Base-by-base conservation (phyloP, 495 filamentous ascomycete genomes). In the Clohesyomyces aquaticus region DNA sequence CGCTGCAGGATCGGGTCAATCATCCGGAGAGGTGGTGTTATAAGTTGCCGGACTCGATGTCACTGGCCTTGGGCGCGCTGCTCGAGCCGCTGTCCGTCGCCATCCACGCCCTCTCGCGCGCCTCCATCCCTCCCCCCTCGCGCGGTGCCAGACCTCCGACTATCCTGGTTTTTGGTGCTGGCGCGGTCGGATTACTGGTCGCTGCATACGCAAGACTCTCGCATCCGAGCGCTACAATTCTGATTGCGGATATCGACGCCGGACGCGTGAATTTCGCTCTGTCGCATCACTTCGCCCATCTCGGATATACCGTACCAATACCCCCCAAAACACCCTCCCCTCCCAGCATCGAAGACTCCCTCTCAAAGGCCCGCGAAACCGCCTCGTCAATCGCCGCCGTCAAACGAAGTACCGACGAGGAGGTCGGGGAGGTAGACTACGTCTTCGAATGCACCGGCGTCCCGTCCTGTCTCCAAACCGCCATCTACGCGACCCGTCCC, bases 381-480 rank as follows among this genome's bases (percentile, higher is more conserved):
- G 87, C 87, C 4, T 76, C 71, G 2, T 79, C 76, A 22, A 78
- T 87, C 28, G 79, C 73, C 2, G 71, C 69, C 12, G 56, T 81
- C 19, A 75, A 73, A 22, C 63, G 68, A 76, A 2, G 71, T 27
- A 71, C 72, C 10, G 81, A 82, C 0, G 79, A 80, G 23, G 78
- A 79, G 12, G 76, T 83, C 12, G 80, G 85, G 1, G 90, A 90
- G 21, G 86, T 95, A 21, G 87, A 91, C 63, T 78, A 88, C 8
- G 86, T 91, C 6, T 95, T 96, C 69, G 93, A 97, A 70, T 96
- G 93, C 74, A 96, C 93, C 0, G 93, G 93, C 46, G 91, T 93
- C 54, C 90, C 92, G 35, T 79, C 86, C 2, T 95, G 91, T 72
- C 85, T 94, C 66, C 91, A 96, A 74, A 88, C 91, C 0, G 85